Percentiles rank a stretch among this genome's conserved stretches.
These are phyloP conservation scores for Gastrolobium villosum DNA, from an alignment of 306 rosid species.

Conservation along the genomic window DNA sequence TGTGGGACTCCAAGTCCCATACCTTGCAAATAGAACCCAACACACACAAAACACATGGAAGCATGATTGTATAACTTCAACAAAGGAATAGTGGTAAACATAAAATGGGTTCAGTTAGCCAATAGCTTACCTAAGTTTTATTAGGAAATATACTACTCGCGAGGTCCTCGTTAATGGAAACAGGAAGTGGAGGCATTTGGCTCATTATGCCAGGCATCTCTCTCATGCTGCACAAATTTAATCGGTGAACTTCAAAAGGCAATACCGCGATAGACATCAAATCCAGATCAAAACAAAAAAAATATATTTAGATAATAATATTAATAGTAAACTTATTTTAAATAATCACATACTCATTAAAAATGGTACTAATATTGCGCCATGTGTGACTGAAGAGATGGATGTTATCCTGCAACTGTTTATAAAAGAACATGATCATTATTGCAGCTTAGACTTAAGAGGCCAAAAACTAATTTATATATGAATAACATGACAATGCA, in stretches of 20 bases:
- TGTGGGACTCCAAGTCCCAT: no score
- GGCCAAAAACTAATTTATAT: constrained; percentile 12
- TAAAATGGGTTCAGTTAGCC: constrained; percentile 32
- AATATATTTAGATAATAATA: constrained; percentile 15
- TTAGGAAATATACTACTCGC: constrained; percentile 66
- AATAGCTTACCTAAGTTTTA: constrained; percentile 75
- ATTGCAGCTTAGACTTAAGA: constrained; percentile 30
- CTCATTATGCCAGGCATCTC: constrained; percentile 87
- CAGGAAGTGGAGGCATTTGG: constrained; percentile 79
- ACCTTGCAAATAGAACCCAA: no score
- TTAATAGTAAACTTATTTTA: constrained; percentile 10
- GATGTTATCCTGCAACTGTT: constrained; percentile 87
- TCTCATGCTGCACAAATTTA: constrained; percentile 74
- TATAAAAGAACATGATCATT: constrained; percentile 38
- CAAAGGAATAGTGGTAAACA: constrained; percentile 6
- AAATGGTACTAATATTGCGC: constrained; percentile 70
- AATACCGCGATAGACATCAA: constrained; percentile 39
- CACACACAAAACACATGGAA: constrained; percentile 1
- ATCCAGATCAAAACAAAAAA: constrained; percentile 14
- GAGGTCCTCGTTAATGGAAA: constrained; percentile 74
- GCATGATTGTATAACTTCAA: constrained; percentile 9
- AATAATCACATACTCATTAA: constrained; percentile 73
- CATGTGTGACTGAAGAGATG: constrained; percentile 73
- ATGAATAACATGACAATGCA: constrained; percentile 21
- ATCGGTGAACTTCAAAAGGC: constrained; percentile 28